Evolutionary conservation across 1,284 basidiomycete species (phyloP), one percentile per base, ranked within the genome.

Genomic region (Ustilago trichophora): DNA sequence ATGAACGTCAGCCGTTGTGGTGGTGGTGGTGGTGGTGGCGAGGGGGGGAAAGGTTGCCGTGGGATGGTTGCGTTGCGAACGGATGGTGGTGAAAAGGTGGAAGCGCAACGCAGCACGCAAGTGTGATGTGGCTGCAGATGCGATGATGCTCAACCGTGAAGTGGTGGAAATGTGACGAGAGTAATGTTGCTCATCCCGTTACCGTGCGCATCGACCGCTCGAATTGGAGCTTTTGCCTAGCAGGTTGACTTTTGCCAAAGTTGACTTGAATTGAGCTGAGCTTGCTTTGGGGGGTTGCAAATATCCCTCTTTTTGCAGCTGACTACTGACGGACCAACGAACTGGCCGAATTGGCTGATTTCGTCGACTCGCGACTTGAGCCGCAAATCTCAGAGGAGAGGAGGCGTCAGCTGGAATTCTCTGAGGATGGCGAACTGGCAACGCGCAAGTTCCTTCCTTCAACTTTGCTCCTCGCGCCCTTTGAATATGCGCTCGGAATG

Each of bases 131-230:
- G 37, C 34, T 40, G 52, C 43, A 13, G 55, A 49, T 33, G 36
- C 44, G 52, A 47, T 47, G 27, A 35, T 41, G 43, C 41, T 46
- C 16, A 26, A 26, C 18, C 15, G 32, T 22, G 27, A 6, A 31
- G 36, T 19, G 25, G 29, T 33, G 42, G 52, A 35, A 46, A 16
- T 36, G 40, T 36, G 38, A n/a, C n/a, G n/a, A 34, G 34, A 29
- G 34, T n/a, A 9, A n/a, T 6, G 22, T 13, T 21, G 8, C 18
- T 16, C 29, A 12, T 38, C n/a, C 36, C 37, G 19, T 22, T 47
- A 45, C 27, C 42, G 35, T 53, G 50, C 43, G 52, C 52, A 54
- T 41, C 52, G 52, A 47, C 43, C 52, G 6, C 44, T 53, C 34
- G 50, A 54, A 32, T 37, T 44, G 31, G 21, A 12, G 18, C 13